Evolutionary conservation across 176 grass and related monocot genomes (phyloP).

Genomic region (Avena atlantica): DNA sequence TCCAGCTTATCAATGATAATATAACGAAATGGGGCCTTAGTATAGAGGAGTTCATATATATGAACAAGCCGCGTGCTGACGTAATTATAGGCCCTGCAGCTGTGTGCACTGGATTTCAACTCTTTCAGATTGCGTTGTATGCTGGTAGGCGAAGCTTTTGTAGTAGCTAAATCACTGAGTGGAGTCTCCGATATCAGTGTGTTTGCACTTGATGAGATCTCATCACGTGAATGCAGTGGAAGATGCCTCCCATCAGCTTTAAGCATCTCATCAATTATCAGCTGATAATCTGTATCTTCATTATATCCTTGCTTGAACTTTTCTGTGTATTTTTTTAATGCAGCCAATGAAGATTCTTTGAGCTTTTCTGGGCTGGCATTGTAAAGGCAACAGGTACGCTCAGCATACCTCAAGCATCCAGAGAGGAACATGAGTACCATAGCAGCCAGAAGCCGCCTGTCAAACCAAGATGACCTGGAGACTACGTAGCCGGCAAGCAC

Average conservation of each 20-base stretch:
- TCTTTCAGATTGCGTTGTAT: neutral
- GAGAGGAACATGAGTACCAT: constrained; percentile 23
- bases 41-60: neutral
- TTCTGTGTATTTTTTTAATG: too few relatives aligned
- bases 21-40: neutral
- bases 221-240: too few relatives aligned
- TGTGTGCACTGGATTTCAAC: neutral
- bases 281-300: too few relatives aligned
- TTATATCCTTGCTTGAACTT: too few relatives aligned
- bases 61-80: neutral
- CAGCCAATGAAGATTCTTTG: neutral
- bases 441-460: neutral
- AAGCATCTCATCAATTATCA: too few relatives aligned
- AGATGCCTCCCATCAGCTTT: too few relatives aligned
- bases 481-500: neutral
- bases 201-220: neutral
- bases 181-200: neutral
- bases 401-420: neutral
- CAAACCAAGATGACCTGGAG: neutral
- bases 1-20: too few relatives aligned
- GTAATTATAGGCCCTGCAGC: neutral
- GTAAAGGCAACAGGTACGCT: neutral
- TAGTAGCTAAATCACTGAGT: neutral
- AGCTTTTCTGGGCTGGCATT: neutral
- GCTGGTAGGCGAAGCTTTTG: neutral